These are phyloP conservation scores for Phytophthora hybrid DNA, from an alignment of 352 stramenopile species.

Conservation along the genomic window DNA sequence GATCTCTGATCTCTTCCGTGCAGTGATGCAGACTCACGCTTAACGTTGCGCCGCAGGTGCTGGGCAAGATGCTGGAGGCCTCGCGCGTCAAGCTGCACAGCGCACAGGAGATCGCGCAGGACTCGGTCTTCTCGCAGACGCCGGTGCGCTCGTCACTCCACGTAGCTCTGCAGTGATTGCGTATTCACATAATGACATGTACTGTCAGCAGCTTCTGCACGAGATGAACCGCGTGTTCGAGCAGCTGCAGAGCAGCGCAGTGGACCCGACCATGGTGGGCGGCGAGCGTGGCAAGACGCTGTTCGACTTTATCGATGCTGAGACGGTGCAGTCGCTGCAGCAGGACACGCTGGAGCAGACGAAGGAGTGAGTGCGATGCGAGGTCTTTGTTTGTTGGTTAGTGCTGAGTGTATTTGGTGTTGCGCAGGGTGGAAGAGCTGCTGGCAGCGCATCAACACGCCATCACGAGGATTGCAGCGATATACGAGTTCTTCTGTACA, in stretches of 20 bases:
- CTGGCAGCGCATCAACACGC: slow-evolving; percentile 66
- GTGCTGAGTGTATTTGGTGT: neutral
- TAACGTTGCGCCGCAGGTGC: slow-evolving; percentile 39
- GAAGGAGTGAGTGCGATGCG: slow-evolving; percentile 57
- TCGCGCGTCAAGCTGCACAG: slow-evolving; percentile 71
- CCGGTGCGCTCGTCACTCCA: slow-evolving; percentile 34
- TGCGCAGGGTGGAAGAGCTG: slow-evolving; percentile 72
- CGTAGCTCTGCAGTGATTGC: neutral
- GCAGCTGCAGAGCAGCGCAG: slow-evolving; percentile 55
- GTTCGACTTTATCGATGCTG: slow-evolving; percentile 87
- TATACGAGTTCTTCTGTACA: slow-evolving; percentile 72
- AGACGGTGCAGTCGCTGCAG: slow-evolving; percentile 82
- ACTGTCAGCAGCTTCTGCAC: slow-evolving; percentile 55
- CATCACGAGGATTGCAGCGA: slow-evolving; percentile 62
- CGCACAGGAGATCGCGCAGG: slow-evolving; percentile 50
- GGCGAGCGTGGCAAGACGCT: slow-evolving; percentile 74
- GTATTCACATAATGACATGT: neutral
- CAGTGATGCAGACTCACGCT: neutral
- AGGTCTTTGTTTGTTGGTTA: neutral
- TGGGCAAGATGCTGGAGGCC: slow-evolving; percentile 70
- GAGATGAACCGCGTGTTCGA: slow-evolving; percentile 84
- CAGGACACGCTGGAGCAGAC: slow-evolving; percentile 78
- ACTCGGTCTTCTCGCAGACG: slow-evolving; percentile 67
- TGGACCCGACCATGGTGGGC: slow-evolving; percentile 65
- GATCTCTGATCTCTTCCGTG: neutral